These are phyloP conservation scores for Salix caprea DNA, from an alignment of 345 rosid species.

Conservation along the genomic window DNA sequence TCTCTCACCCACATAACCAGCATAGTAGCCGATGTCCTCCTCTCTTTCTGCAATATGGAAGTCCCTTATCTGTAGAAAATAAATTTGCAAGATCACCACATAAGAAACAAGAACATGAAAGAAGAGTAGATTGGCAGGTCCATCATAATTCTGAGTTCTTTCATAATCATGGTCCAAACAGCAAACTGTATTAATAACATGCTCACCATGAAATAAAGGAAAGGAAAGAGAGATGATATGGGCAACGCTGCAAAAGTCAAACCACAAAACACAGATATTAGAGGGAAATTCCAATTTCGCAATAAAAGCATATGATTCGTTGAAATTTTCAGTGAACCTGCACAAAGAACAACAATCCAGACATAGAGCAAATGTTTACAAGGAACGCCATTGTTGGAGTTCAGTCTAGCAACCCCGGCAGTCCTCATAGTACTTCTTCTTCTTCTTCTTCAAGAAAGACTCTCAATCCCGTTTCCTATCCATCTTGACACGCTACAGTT, in stretches of 20 bases:
- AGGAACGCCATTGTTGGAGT: slow-evolving; percentile 21
- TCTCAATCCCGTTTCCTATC: background rate
- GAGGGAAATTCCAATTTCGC: background rate
- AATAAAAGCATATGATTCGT: background rate
- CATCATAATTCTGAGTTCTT: background rate
- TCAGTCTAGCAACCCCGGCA: slow-evolving; percentile 33
- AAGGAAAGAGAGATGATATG: slow-evolving; percentile 71
- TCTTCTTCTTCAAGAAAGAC: slow-evolving; percentile 4
- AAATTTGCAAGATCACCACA: background rate
- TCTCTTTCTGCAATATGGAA: slow-evolving; percentile 54
- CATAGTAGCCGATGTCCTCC: slow-evolving; percentile 76
- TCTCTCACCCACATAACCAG: slow-evolving; percentile 55
- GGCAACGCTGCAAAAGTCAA: slow-evolving; percentile 57
- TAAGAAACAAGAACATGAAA: background rate
- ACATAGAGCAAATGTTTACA: slow-evolving; percentile 18
- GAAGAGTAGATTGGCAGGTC: background rate
- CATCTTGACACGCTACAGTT: background rate
- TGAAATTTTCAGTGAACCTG: slow-evolving; percentile 14
- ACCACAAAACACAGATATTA: background rate
- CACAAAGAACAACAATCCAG: slow-evolving; percentile 25
- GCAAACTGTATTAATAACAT: background rate
- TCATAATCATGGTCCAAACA: background rate
- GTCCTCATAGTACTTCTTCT: slow-evolving; percentile 6
- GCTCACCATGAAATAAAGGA: slow-evolving; percentile 76
- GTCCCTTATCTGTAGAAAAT: slow-evolving; percentile 48